Evolutionary conservation across 2,329 filamentous ascomycete species (phyloP), one percentile per base, ranked within the genome.

Genomic region (Eurotiales sp.): DNA sequence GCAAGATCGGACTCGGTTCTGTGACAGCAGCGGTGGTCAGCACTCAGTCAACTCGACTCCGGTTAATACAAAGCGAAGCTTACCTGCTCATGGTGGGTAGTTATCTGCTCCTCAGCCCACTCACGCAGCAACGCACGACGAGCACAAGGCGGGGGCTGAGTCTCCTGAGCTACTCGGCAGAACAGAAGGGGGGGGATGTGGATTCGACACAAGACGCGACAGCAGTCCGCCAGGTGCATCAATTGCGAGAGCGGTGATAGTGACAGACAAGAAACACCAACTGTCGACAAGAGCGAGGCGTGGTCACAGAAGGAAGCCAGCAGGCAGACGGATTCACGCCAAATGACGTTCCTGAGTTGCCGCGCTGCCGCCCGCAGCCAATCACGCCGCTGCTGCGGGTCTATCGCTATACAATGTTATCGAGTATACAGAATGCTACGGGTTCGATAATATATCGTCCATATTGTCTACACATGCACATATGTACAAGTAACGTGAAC

Each of bases 1-100:
- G 80, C 76, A 58, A 86, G 74, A 66, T 86, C 82, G 42, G 80
- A 75, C 68, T 86, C 83, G 61, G 82, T 80, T 67, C 79, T 80
- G 49, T 41, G 41, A 32, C 22, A 32, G 21, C 36, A 36, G 40
- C 32, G 8, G n/a, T n/a, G n/a, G n/a, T n/a, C n/a, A n/a, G n/a
- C n/a, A n/a, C n/a, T n/a, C n/a, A n/a, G n/a, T n/a, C n/a, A n/a
- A n/a, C n/a, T n/a, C n/a, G n/a, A n/a, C n/a, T n/a, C n/a, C n/a
- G n/a, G n/a, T n/a, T n/a, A 32, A 14, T 14, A 14, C 11, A 3
- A 15, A 5, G 15, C 14, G 6, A 14, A n/a, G 3, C 30, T n/a
- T 17, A 83, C 79, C 81, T 84, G 70, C 77, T 81, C 77, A 85
- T 79, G 61, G 81, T 81, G 61, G 79, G 75, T 67, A 81, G 80